Conservation (phyloP, 352 stramenopile genomes). For the Phytopythium boreale region DNA sequence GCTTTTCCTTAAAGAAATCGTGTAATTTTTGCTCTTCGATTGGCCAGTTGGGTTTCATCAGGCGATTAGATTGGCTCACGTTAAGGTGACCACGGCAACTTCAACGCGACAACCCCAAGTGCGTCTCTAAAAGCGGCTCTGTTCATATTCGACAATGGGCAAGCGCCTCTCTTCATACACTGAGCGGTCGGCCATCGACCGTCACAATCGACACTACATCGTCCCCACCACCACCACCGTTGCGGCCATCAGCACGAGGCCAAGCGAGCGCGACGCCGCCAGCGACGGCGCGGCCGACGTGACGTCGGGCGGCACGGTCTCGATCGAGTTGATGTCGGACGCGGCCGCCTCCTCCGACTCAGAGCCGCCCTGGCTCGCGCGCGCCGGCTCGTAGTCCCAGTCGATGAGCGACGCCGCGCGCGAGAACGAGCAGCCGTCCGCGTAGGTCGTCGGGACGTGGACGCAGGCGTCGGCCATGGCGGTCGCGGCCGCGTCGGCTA, state of each 20-base stretch:
- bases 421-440: slow-evolving; percentile 46
- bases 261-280: background rate
- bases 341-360: slow-evolving; percentile 12
- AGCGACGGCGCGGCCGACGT: slow-evolving; percentile 10
- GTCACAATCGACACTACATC: background rate
- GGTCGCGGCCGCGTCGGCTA: slow-evolving; percentile 23
- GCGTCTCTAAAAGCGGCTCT: background rate
- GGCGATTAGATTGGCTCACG: background rate
- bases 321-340: slow-evolving; percentile 27
- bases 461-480: slow-evolving; percentile 45
- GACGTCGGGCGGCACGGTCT: slow-evolving; percentile 26
- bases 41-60: background rate
- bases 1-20: slow-evolving; percentile 1
- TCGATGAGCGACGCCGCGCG: slow-evolving; percentile 42
- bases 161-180: background rate
- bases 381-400: slow-evolving; percentile 45
- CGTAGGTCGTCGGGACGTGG: slow-evolving; percentile 48
- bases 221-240: background rate
- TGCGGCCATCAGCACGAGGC: background rate
- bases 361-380: slow-evolving; percentile 24
- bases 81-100: background rate
- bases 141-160: background rate
- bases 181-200: background rate
- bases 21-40: slow-evolving; percentile 4
- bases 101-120: background rate